A percentile compares a stretch with the other conserved stretches of the same genome.
phyloP scores from a whole-genome alignment of 164 flowering plant genomes.

The Malania oleifera region DNA sequence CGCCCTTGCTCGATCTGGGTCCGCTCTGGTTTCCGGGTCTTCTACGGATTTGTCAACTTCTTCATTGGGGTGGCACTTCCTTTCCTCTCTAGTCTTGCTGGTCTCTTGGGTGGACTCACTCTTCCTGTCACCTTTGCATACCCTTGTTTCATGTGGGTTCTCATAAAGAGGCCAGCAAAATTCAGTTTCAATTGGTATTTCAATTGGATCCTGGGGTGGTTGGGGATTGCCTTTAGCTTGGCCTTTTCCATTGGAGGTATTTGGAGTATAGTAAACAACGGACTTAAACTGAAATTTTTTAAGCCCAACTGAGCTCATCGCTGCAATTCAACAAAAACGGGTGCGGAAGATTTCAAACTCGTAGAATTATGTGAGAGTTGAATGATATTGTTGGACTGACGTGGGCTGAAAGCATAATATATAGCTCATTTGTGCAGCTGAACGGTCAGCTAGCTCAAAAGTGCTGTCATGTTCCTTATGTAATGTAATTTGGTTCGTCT shows the following conservation, averaged over 20 bases:
- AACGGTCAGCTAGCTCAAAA: too few relatives aligned
- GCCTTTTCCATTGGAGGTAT: constrained; percentile 88
- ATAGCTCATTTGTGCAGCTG: too few relatives aligned
- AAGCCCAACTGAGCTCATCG: constrained; percentile 63
- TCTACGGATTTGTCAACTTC: constrained; percentile 77
- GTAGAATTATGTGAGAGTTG: too few relatives aligned
- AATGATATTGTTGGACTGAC: too few relatives aligned
- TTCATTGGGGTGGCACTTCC: constrained; percentile 96
- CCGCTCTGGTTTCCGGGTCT: constrained; percentile 82
- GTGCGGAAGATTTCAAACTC: too few relatives aligned
- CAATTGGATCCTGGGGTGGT: constrained; percentile 83
- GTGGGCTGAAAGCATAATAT: too few relatives aligned
- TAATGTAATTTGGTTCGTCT: too few relatives aligned
- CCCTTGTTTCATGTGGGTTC: constrained; percentile 99
- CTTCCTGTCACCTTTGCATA: constrained; percentile 98
- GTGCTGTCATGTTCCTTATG: too few relatives aligned
- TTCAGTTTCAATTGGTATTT: constrained; percentile 91
- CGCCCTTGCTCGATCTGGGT: constrained; percentile 99
- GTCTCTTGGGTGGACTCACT: constrained; percentile 88
- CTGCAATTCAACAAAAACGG: too few relatives aligned
- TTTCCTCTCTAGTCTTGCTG: constrained; percentile 94
- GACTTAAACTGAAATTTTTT: constrained; percentile 74
- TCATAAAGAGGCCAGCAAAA: constrained; percentile 73
- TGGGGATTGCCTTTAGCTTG: constrained; percentile 89
- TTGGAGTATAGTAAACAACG: constrained; percentile 92